These are phyloP conservation scores for Calonectria fujianensis DNA, from an alignment of 2,329 filamentous ascomycete genomes.

Conservation along the genomic window DNA sequence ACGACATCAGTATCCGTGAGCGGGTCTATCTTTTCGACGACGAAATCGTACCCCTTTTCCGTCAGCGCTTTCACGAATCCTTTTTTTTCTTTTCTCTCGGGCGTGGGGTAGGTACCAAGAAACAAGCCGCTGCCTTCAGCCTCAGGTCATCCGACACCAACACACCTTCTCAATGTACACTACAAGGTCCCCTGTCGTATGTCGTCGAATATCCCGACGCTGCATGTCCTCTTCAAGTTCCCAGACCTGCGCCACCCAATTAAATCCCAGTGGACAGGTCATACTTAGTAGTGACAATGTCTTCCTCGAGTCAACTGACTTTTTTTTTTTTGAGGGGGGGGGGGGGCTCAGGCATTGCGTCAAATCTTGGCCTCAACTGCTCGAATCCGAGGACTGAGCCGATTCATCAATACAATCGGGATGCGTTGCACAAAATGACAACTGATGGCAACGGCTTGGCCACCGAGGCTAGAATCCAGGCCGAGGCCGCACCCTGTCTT, in stretches of 20 bases:
- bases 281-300: slow-evolving; percentile 19
- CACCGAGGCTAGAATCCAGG: not conserved
- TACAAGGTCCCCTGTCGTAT: slow-evolving; percentile 13
- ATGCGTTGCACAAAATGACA: not conserved
- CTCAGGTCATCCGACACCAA: slow-evolving; percentile 27
- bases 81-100: not conserved
- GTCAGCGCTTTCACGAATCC: not conserved
- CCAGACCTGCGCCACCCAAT: slow-evolving; percentile 23
- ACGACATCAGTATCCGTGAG: slow-evolving; percentile 17
- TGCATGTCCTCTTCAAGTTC: slow-evolving; percentile 11
- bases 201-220: slow-evolving; percentile 30
- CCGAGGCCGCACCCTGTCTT: not conserved
- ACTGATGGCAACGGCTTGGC: not conserved
- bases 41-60: not conserved
- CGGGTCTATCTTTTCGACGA: slow-evolving; percentile 13
- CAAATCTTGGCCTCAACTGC: not conserved
- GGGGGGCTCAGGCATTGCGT: not conserved
- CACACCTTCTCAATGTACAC: not conserved
- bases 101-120: slow-evolving; percentile 27
- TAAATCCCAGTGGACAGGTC: slow-evolving; percentile 15
- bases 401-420: slow-evolving; percentile 8
- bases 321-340: not conserved
- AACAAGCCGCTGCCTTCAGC: slow-evolving; percentile 4
- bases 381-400: not conserved
- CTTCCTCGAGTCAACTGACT: slow-evolving; percentile 12